Evolutionary conservation across 108 stramenopile species (phyloP), one percentile per base, ranked within the genome.

Genomic region (Epithemia pelagica): DNA sequence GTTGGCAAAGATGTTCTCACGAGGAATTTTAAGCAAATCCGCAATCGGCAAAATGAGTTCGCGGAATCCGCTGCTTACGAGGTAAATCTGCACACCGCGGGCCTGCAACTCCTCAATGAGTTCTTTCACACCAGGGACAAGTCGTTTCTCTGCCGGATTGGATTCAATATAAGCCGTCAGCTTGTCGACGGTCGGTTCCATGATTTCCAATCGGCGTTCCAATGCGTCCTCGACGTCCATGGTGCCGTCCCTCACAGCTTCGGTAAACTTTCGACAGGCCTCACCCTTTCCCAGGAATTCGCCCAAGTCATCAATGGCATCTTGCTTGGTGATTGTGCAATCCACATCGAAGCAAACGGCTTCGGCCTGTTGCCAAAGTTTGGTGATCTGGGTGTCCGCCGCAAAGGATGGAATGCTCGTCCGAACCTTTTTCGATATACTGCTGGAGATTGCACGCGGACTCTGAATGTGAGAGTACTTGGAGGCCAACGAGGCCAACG

Each of bases 301-400:
- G 3, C 33, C 63, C 32, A 64, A 51, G 28, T 64, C 63, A 29
- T 64, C 63, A 7, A 64, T 20, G 8, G 63, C 63, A 52, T 64
- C 63, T 51, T 64, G 63, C 51, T 64, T 64, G 19, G 63, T 64
- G 33, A 64, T 51, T 22, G 63, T 64, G 28, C 63, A 64, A 64
- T 46, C 37, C 37, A 46, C 37, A 46, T 46, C 37, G 15, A 46
- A 46, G 15, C 37, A 46, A 46, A 46, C 63, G n/a, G 63, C 63
- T 52, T 64, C 32, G 3, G 63, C 63, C 26, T 64, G 63, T 22
- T 20, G 20, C 63, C 63, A 64, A 26, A 64, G 26, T 52, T 52
- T 64, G n/a, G 33, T 30, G 2, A 64, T 32, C 26, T 64, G 63
- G 7, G 63, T 51, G 10, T 15, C 37, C 15, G 37, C 37, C 15